A percentile compares a stretch with the other conserved stretches of the same genome.
Evolutionary conservation across 768 basidiomycete species (phyloP).

Genomic region (Mycena vulgaris): DNA sequence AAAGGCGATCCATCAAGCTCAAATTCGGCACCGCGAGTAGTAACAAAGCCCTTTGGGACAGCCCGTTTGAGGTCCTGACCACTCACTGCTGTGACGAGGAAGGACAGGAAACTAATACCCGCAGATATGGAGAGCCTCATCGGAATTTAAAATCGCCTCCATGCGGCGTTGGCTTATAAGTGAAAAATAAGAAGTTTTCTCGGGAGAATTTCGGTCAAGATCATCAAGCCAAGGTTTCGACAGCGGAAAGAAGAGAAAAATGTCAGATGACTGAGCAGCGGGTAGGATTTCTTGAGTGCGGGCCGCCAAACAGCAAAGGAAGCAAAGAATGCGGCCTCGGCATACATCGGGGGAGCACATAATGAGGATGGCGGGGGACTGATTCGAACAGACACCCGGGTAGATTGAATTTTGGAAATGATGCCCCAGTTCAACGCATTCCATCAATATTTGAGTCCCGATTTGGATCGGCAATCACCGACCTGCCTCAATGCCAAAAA

Average conservation of each 20-base stretch:
- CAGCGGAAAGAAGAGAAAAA: not conserved
- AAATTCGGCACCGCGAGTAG: conserved; percentile 59
- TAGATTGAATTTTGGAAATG: too few relatives aligned
- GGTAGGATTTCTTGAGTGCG: not conserved
- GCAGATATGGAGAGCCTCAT: conserved; percentile 29
- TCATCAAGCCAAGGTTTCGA: not conserved
- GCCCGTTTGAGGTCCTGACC: conserved; percentile 4
- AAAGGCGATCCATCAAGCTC: conserved; percentile 67
- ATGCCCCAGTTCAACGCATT: too few relatives aligned
- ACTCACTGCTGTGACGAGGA: not conserved
- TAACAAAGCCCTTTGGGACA: conserved; percentile 59
- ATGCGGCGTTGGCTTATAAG: conserved; percentile 14
- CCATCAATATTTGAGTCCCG: too few relatives aligned
- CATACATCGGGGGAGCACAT: too few relatives aligned
- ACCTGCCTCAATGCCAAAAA: conserved; percentile 80
- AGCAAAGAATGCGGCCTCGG: not conserved
- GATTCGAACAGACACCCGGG: too few relatives aligned
- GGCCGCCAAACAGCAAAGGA: not conserved
- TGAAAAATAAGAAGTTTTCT: conserved; percentile 43
- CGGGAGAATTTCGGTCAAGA: conserved; percentile 43
- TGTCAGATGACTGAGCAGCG: conserved; percentile 19
- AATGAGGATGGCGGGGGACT: too few relatives aligned
- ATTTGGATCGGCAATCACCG: not conserved
- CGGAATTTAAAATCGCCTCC: not conserved
- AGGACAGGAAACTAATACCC: not conserved